A percentile compares a stretch with the other conserved stretches of the same genome.
Evolutionary conservation across 106 monocot species (phyloP).

Genomic region (Dendrobium officinale): DNA sequence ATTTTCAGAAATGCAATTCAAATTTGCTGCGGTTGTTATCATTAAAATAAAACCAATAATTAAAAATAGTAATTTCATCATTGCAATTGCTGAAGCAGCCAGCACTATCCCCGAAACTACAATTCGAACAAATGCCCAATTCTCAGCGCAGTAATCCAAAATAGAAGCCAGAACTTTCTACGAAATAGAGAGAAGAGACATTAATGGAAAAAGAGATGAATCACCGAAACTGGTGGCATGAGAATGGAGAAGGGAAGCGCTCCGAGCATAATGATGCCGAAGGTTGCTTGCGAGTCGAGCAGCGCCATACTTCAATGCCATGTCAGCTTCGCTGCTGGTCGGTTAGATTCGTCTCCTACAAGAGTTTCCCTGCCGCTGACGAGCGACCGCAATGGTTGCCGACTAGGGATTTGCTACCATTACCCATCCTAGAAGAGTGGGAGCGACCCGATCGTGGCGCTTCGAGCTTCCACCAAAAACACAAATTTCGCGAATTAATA

Average conservation of each 20-base stretch:
- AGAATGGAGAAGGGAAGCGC: conserved; percentile 39
- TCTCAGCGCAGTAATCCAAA: not conserved
- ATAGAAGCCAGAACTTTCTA: not conserved
- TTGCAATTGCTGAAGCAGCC: not conserved
- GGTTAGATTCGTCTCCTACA: not conserved
- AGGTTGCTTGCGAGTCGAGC: not conserved
- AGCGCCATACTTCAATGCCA: conserved; percentile 8
- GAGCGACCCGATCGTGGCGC: not conserved
- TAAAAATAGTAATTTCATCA: not conserved
- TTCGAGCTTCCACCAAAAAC: not conserved
- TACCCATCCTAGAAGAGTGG: not conserved
- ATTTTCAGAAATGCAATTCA: not conserved
- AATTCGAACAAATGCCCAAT: not conserved
- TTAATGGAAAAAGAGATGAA: not conserved
- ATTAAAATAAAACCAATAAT: not conserved
- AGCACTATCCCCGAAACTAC: not conserved
- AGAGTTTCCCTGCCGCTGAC: not conserved
- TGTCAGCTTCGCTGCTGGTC: not conserved
- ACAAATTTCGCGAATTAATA: too few species aligned
- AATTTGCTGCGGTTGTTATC: not conserved
- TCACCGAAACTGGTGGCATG: conserved; percentile 82
- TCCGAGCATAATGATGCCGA: conserved; percentile 1
- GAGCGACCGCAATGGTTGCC: not conserved
- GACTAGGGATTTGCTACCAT: not conserved
- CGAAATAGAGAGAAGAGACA: not conserved